Evolutionary conservation across 352 stramenopile species (phyloP), one percentile per base, ranked within the genome.

Genomic region (Pythium biforme): DNA sequence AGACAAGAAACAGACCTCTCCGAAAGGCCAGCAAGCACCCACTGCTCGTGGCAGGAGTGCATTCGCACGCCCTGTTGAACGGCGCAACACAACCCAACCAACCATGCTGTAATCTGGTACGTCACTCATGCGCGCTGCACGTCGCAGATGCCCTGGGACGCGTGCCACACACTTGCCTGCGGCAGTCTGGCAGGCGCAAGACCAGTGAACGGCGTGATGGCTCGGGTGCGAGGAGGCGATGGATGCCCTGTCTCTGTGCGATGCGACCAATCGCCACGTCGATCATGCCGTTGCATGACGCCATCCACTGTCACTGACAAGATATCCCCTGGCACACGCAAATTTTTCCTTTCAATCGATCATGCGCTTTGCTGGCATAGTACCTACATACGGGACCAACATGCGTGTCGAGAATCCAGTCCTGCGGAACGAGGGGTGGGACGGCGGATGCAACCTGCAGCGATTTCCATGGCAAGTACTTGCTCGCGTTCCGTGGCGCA

Each of bases 1-100:
- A 59, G 34, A 37, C 50, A 51, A 50, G 15, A 59, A 59, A 46
- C 34, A 45, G 50, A 46, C n/a, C 29, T 17, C 25, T 48, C 41
- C 7, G 20, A 31, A 19, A 29, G 43, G n/a, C 43, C n/a, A 9
- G 6, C n/a, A 12, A 27, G 8, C 9, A 19, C 23, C 19, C 23
- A 43, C 31, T 34, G 31, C 31, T 10, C 5, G 31, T 34, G 31
- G 31, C 31, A 34, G n/a, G n/a, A n/a, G n/a, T n/a, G n/a, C n/a
- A n/a, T n/a, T 26, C 23, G n/a, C 19, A 12, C 23, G 41, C 11
- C n/a, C 19, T 47, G 40, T 47, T 33, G 4, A 33, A 9, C 17
- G 40, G 17, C n/a, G 9, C n/a, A 9, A 1, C 41, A 48, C 41
- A 48, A 25, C 19, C 41, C n/a, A 48, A 19, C 3, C 31, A 25